Evolutionary conservation across 2,329 filamentous ascomycete species (phyloP), one percentile per base, ranked within the genome.

Genomic region (Verticillium alfalfae): DNA sequence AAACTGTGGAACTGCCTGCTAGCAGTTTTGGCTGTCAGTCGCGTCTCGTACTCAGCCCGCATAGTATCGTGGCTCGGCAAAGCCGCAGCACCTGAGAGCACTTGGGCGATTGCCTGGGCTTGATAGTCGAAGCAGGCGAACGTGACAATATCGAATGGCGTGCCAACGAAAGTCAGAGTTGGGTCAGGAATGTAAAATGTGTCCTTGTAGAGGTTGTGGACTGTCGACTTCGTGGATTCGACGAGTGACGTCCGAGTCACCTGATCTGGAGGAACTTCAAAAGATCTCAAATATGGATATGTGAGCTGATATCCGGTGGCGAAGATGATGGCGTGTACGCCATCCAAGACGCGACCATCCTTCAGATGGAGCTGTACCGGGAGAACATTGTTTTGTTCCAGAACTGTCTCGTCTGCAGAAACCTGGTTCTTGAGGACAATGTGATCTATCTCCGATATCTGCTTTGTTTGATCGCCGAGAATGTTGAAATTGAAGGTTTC

Each of bases 71-170:
- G 58, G 0, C 69, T 63, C 0, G 87, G 86, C 22, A 89, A 69
- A 1, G 67, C 64, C 0, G 79, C 79, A 37, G 77, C 75, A 0
- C 84, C 85, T 0, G 83, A 76, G 4, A 87, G 78, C 0, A 88
- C 81, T 2, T 84, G 79, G 0, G 87, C 83, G 0, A 88, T 75
- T 0, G 80, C 81, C 65, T 88, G 83, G 0, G 86, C 87, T 69
- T 91, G 88, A 66, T 89, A 89, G 63, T 91, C 88, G 63, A 90
- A 91, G 0, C 90, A 75, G 0, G 85, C 86, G 67, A 90, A 91
- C 0, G 88, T 90, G 0, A 87, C 86, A 0, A 84, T 84, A 67
- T 88, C 84, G 67, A 86, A 89, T 0, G 86, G 87, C 0, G 88
- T 83, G 0, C 88, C 88, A 18, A 90, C 76, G 64, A 90, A 90